Conservation (phyloP, 2,329 filamentous ascomycete genomes). For the Ceratocystis eucalypticola region DNA sequence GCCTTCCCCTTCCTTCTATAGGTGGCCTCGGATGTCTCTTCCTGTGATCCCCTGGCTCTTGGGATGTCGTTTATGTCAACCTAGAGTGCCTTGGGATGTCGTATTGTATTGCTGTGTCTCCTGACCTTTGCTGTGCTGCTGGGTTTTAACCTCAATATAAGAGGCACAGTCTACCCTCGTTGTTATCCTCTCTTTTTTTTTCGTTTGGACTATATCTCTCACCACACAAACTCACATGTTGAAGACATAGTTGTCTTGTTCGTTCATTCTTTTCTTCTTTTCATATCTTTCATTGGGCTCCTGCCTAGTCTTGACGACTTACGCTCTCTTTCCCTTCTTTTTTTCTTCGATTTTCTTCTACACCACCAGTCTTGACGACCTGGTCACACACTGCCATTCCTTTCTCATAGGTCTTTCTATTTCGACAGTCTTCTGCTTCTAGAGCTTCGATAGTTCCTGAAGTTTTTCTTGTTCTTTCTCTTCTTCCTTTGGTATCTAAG, state of each 20-base stretch:
- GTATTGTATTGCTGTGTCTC: background rate
- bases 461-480: conserved; percentile 5
- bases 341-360: background rate
- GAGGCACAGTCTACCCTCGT: background rate
- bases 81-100: background rate
- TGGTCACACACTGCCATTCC: background rate
- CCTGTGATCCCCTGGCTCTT: background rate
- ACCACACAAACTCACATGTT: background rate
- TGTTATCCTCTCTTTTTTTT: background rate
- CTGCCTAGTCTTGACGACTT: conserved; percentile 17
- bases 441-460: conserved; percentile 8
- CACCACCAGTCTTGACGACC: conserved; percentile 1
- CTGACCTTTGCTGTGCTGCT: background rate
- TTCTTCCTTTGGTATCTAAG: background rate
- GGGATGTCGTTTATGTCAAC: background rate
- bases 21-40: background rate
- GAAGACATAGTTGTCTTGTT: background rate
- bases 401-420: background rate
- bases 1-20: background rate
- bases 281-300: background rate
- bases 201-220: background rate
- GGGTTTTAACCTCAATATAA: background rate
- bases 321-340: conserved; percentile 5
- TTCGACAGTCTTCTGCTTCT: background rate
- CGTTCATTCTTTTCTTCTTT: conserved; percentile 10